Percentiles rank a stretch among this genome's conserved stretches.
Evolutionary conservation across 306 rosid species (phyloP).

Genomic region (Vicia faba): DNA sequence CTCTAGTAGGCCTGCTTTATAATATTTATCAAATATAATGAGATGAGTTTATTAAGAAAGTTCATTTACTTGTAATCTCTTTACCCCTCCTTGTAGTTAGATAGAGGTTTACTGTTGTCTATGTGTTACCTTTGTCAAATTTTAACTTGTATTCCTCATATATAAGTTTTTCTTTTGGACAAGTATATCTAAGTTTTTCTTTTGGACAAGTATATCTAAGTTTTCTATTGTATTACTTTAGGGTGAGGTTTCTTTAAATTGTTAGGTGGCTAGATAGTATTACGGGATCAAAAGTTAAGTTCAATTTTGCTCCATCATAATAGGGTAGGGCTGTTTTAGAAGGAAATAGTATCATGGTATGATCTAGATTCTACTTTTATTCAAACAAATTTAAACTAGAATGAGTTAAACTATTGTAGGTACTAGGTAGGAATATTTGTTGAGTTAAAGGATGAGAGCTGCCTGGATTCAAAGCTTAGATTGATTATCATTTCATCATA

Average conservation of each 20-base stretch:
- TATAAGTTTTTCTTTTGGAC: no score
- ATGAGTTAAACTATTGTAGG: constrained; percentile 4
- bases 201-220: no score
- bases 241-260: background rate
- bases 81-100: background rate
- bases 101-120: background rate
- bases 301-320: background rate
- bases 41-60: constrained; percentile 15
- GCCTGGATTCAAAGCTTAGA: background rate
- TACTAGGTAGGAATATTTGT: constrained; percentile 16
- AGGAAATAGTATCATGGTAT: constrained; percentile 18
- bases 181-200: background rate
- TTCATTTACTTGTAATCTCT: background rate
- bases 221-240: constrained; percentile 6
- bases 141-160: background rate
- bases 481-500: background rate
- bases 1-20: background rate
- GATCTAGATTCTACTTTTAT: constrained; percentile 18
- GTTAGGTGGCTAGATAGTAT: constrained; percentile 25
- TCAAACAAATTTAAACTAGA: constrained; percentile 10
- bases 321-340: constrained; percentile 14
- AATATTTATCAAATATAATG: background rate
- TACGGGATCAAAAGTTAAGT: background rate
- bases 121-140: background rate
- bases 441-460: constrained; percentile 24